phyloP scores from a whole-genome alignment of 305 asterid genomes.

The Fraxinus paxiana region DNA sequence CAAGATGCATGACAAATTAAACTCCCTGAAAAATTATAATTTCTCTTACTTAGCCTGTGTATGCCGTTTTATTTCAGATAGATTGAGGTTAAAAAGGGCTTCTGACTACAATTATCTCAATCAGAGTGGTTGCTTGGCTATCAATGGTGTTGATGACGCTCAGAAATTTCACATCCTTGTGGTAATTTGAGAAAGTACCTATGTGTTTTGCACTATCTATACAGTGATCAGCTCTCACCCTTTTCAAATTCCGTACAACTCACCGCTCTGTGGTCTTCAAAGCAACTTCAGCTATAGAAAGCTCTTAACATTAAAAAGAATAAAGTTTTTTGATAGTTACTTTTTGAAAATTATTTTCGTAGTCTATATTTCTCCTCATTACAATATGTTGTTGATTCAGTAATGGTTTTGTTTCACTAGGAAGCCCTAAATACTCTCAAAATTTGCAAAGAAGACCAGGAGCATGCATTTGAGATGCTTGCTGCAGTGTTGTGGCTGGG shows the following conservation, averaged over 20 bases:
- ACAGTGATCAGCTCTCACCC: slow-evolving; percentile 8
- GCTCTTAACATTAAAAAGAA: slow-evolving; percentile 9
- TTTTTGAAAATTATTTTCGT: slow-evolving; percentile 6
- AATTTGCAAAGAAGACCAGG: slow-evolving; percentile 75
- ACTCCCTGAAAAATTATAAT: background rate
- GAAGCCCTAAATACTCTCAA: slow-evolving; percentile 55
- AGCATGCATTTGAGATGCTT: slow-evolving; percentile 72
- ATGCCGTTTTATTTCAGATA: slow-evolving; percentile 48
- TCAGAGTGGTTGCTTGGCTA: slow-evolving; percentile 72
- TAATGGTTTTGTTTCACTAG: slow-evolving; percentile 42
- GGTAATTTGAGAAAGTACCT: slow-evolving; percentile 47
- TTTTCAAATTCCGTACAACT: slow-evolving; percentile 1
- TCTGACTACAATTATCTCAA: slow-evolving; percentile 68
- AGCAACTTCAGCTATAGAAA: slow-evolving; percentile 10
- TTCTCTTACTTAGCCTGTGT: slow-evolving; percentile 7
- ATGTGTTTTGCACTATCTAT: slow-evolving; percentile 10
- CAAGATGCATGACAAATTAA: slow-evolving; percentile 15
- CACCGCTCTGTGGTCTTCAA: slow-evolving; percentile 7
- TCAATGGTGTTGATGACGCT: slow-evolving; percentile 64
- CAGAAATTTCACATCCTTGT: slow-evolving; percentile 54
- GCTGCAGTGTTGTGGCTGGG: slow-evolving; percentile 98
- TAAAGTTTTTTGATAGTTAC: slow-evolving; percentile 6
- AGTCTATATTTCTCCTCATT: slow-evolving; percentile 14
- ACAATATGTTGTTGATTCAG: slow-evolving; percentile 25
- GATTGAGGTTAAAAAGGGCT: slow-evolving; percentile 63